phyloP scores from a whole-genome alignment of 306 rosid species.

The Vigna reflexopilosa region DNA sequence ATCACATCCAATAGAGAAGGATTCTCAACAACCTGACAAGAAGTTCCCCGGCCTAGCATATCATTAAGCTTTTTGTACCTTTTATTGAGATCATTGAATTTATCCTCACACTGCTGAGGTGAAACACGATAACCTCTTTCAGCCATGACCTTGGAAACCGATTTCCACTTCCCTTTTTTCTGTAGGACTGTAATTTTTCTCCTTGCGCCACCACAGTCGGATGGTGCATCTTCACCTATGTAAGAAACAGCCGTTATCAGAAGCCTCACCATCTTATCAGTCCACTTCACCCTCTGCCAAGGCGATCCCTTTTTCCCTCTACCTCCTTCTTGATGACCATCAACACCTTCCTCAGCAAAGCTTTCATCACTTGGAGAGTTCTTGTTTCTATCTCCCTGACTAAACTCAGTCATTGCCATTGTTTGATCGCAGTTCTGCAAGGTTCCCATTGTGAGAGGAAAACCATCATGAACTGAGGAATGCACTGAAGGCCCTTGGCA shows the following conservation, averaged over 20 bases:
- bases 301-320: slow-evolving; percentile 72
- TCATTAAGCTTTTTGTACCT: slow-evolving; percentile 89
- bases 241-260: slow-evolving; percentile 87
- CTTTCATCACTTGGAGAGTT: slow-evolving; percentile 80
- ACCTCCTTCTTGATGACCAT: slow-evolving; percentile 59
- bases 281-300: slow-evolving; percentile 96
- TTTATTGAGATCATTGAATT: slow-evolving; percentile 91
- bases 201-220: slow-evolving; percentile 65
- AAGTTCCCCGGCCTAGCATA: slow-evolving; percentile 91
- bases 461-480: slow-evolving; percentile 66
- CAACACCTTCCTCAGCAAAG: slow-evolving; percentile 69
- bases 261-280: slow-evolving; percentile 94
- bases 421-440: slow-evolving; percentile 65
- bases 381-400: slow-evolving; percentile 71
- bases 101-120: slow-evolving; percentile 98
- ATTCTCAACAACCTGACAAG: slow-evolving; percentile 90
- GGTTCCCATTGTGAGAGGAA: slow-evolving; percentile 68
- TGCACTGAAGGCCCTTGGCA: slow-evolving; percentile 63
- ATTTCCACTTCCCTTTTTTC: slow-evolving; percentile 96
- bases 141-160: slow-evolving; percentile 89
- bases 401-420: slow-evolving; percentile 62
- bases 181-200: slow-evolving; percentile 69
- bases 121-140: slow-evolving; percentile 89
- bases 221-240: slow-evolving; percentile 68
- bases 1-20: slow-evolving; percentile 77